These are phyloP conservation scores for Pythium phragmitis DNA, from an alignment of 352 stramenopile species.

Conservation along the genomic window DNA sequence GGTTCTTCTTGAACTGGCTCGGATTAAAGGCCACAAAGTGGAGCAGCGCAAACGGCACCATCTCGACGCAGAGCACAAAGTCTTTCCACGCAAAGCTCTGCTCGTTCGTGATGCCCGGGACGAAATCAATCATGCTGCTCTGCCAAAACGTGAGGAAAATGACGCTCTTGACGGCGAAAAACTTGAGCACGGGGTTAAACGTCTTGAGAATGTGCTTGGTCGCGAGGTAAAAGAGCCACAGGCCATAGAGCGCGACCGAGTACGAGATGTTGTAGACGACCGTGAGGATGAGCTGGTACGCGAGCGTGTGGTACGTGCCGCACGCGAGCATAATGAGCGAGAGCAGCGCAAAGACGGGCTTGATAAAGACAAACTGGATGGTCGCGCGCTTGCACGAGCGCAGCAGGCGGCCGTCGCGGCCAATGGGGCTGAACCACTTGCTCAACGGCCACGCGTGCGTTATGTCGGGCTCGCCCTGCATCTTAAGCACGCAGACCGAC, in stretches of 20 bases:
- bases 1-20: constrained; percentile 80
- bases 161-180: constrained; percentile 91
- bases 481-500: constrained; percentile 86
- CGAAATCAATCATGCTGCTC: constrained; percentile 79
- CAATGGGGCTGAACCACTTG: constrained; percentile 74
- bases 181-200: constrained; percentile 91
- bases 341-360: constrained; percentile 86
- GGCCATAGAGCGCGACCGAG: constrained; percentile 85
- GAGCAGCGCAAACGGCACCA: constrained; percentile 82
- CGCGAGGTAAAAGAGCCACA: constrained; percentile 91
- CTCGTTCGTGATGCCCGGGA: constrained; percentile 83
- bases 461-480: constrained; percentile 82
- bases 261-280: constrained; percentile 93
- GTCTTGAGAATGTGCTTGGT: constrained; percentile 83
- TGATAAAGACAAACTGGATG: constrained; percentile 92
- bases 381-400: constrained; percentile 89
- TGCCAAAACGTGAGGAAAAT: constrained; percentile 95
- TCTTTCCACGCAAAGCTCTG: constrained; percentile 90
- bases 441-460: constrained; percentile 79
- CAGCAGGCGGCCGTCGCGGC: constrained; percentile 77
- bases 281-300: constrained; percentile 79
- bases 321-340: constrained; percentile 80
- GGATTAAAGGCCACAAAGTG: constrained; percentile 81
- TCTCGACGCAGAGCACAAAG: constrained; percentile 89
- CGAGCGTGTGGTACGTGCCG: constrained; percentile 71